These are phyloP conservation scores for Neospermospora avenae DNA, from an alignment of 2,329 filamentous ascomycete genomes.

Conservation along the genomic window DNA sequence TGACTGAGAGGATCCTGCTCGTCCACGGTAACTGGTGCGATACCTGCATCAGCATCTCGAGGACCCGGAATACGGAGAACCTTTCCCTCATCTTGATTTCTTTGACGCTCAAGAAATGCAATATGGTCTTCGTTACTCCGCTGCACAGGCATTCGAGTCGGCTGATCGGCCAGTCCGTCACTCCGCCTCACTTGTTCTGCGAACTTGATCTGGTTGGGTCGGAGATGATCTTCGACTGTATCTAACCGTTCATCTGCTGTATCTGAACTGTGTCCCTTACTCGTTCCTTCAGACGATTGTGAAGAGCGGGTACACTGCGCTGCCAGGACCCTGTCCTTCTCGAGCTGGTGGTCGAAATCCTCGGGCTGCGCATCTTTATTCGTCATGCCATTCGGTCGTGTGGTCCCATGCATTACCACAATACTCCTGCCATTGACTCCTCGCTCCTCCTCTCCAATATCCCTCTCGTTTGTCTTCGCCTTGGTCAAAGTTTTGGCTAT, in stretches of 20 bases:
- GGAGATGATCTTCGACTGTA: constrained; percentile 4
- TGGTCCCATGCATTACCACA: constrained; percentile 58
- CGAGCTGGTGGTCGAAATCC: constrained; percentile 12
- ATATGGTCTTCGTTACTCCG: constrained; percentile 74
- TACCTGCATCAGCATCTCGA: constrained; percentile 80
- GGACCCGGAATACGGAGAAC: constrained; percentile 88
- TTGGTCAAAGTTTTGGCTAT: constrained; percentile 59
- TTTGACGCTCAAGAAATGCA: constrained; percentile 80
- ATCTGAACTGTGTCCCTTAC: constrained; percentile 16
- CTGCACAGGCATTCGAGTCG: constrained; percentile 45
- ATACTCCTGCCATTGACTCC: constrained; percentile 67
- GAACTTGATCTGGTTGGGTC: constrained; percentile 52
- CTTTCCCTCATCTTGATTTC: constrained; percentile 66
- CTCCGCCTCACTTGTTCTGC: constrained; percentile 62
- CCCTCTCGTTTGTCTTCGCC: constrained; percentile 47
- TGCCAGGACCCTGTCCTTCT: constrained; percentile 19
- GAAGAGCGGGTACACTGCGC: constrained; percentile 21
- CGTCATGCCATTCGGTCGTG: constrained; percentile 49
- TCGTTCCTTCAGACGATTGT: constrained; percentile 13
- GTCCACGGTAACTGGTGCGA: constrained; percentile 61
- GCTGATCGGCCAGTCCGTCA: constrained; percentile 51
- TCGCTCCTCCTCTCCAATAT: constrained; percentile 41
- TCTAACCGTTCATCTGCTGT: constrained; percentile 9
- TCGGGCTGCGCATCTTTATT: constrained; percentile 54
- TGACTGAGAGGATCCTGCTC: constrained; percentile 23